phyloP scores from a whole-genome alignment of 2,329 filamentous ascomycete genomes.

The Chaetothyriales sp. region DNA sequence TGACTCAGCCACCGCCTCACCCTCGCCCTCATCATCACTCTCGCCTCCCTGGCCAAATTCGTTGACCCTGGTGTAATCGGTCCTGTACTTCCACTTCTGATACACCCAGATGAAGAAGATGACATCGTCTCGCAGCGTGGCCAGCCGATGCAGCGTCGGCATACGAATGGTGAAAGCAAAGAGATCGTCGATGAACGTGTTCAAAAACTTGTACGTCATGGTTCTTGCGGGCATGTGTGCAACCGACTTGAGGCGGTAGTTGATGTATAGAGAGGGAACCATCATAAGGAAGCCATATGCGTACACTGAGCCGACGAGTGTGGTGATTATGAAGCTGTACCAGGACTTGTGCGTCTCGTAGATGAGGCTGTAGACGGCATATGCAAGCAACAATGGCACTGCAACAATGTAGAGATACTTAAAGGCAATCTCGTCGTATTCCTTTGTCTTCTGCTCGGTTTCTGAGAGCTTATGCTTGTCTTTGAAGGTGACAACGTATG shows the following conservation, averaged over 20 bases:
- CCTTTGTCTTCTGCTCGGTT: conserved; percentile 93
- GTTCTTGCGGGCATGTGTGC: conserved; percentile 95
- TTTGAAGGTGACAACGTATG: conserved; percentile 73
- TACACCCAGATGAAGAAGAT: conserved; percentile 98
- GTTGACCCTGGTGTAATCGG: conserved; percentile 85
- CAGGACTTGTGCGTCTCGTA: conserved; percentile 96
- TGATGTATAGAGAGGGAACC: conserved; percentile 95
- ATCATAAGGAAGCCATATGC: conserved; percentile 99
- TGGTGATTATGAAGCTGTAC: conserved; percentile 93
- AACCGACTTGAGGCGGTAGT: conserved; percentile 77
- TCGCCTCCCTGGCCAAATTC: conserved; percentile 98
- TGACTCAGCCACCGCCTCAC: conserved; percentile 27
- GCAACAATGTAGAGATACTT: conserved; percentile 88
- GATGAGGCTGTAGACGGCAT: conserved; percentile 77
- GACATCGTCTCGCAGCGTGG: conserved; percentile 84
- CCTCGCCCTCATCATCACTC: conserved; percentile 52
- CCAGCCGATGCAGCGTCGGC: conserved; percentile 82
- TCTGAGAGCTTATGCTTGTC: conserved; percentile 94
- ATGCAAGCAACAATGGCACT: conserved; percentile 77
- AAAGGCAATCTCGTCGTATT: conserved; percentile 97
- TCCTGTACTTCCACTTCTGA: conserved; percentile 81
- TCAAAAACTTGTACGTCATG: conserved; percentile 96
- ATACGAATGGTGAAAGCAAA: conserved; percentile 99
- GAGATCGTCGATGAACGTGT: conserved; percentile 97
- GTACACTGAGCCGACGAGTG: conserved; percentile 89